These are phyloP conservation scores for Musa beccarii DNA, from an alignment of 176 grass and related monocot genomes.

Conservation along the genomic window DNA sequence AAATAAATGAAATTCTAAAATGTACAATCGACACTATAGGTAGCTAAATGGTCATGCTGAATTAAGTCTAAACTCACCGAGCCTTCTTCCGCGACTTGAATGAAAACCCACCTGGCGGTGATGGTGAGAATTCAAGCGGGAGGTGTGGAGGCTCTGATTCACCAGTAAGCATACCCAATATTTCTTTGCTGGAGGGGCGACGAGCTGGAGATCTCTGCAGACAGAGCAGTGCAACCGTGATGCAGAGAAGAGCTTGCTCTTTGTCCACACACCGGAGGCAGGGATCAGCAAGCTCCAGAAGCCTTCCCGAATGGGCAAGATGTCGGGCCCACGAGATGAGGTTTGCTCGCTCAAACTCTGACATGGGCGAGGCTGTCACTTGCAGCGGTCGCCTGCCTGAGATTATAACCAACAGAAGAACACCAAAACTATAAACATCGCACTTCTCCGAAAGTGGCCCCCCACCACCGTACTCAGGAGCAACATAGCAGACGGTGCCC, in stretches of 20 bases:
- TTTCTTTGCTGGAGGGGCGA: constrained; percentile 66
- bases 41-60: constrained; percentile 11
- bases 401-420: constrained; percentile 74
- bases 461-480: constrained; percentile 74
- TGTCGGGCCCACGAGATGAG: constrained; percentile 89
- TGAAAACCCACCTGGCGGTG: constrained; percentile 57
- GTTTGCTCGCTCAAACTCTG: constrained; percentile 87
- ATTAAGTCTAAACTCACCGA: constrained; percentile 41
- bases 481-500: constrained; percentile 91
- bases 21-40: constrained; percentile 1
- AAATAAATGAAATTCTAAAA: background rate
- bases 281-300: constrained; percentile 82
- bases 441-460: constrained; percentile 90
- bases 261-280: constrained; percentile 45
- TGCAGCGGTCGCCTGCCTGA: constrained; percentile 84
- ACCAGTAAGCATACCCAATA: constrained; percentile 65
- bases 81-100: constrained; percentile 56
- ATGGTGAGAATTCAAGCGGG: constrained; percentile 81
- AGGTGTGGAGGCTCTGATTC: constrained; percentile 65
- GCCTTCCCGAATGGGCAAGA: constrained; percentile 58
- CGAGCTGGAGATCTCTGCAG: constrained; percentile 64
- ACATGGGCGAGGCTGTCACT: constrained; percentile 70
- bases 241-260: constrained; percentile 70
- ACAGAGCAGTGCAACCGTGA: constrained; percentile 79
- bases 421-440: constrained; percentile 93